Evolutionary conservation across 768 basidiomycete genomes (phyloP).

Genomic region (Amanita polypyramis): DNA sequence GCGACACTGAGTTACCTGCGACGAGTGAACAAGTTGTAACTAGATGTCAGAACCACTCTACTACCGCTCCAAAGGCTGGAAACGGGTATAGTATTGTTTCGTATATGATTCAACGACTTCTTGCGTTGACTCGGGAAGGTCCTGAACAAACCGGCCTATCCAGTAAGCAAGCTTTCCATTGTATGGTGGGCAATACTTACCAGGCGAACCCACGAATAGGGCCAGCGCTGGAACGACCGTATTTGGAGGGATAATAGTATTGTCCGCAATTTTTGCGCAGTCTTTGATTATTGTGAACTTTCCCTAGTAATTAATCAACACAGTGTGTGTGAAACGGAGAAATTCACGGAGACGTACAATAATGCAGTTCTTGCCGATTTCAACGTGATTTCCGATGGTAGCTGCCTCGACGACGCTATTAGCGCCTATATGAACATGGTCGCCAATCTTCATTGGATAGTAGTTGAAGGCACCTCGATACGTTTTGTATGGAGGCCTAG

Average conservation of each 20-base stretch:
- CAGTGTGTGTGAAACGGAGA: not conserved
- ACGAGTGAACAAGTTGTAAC: not conserved
- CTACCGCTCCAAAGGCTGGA: slow-evolving; percentile 47
- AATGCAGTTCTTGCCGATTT: slow-evolving; percentile 92
- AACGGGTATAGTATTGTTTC: slow-evolving; percentile 78
- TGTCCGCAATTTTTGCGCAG: slow-evolving; percentile 83
- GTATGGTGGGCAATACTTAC: slow-evolving; percentile 27
- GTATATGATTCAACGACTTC: slow-evolving; percentile 82
- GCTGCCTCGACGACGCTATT: slow-evolving; percentile 88
- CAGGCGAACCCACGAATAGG: slow-evolving; percentile 83
- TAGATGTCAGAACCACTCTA: not conserved
- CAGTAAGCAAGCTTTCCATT: not conserved
- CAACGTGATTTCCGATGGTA: slow-evolving; percentile 86
- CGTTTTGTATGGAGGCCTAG: slow-evolving; percentile 79
- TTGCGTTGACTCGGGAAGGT: slow-evolving; percentile 89
- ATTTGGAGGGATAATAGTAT: slow-evolving; percentile 82
- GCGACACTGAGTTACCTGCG: not conserved
- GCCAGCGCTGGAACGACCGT: slow-evolving; percentile 88
- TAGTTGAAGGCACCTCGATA: slow-evolving; percentile 91
- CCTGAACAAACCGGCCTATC: slow-evolving; percentile 69
- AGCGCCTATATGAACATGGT: slow-evolving; percentile 92
- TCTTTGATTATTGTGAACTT: slow-evolving; percentile 97
- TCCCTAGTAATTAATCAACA: slow-evolving; percentile 37
- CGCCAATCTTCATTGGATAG: slow-evolving; percentile 95
- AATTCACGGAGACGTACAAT: slow-evolving; percentile 48